A percentile compares a stretch with the other conserved stretches of the same genome.
Conservation (phyloP, 1,139 yeast genomes). For the Pichia sp. region DNA sequence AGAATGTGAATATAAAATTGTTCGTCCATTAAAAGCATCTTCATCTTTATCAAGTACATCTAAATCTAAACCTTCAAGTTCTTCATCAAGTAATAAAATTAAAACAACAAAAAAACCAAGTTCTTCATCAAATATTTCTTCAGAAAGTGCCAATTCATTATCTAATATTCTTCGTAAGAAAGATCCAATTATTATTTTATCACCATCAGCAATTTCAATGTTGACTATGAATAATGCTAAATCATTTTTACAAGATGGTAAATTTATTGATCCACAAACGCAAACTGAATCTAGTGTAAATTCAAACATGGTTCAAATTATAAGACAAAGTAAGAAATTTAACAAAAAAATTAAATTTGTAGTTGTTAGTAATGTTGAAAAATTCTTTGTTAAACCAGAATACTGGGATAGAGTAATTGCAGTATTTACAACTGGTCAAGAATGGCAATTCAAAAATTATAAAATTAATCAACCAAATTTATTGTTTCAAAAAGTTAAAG, state of each 20-base stretch:
- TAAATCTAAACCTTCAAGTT: conserved; percentile 41
- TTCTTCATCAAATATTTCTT: conserved; percentile 8
- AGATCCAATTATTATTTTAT: conserved; percentile 87
- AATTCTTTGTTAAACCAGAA: conserved; percentile 89
- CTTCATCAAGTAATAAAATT: conserved; percentile 13
- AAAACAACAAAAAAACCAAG: conserved; percentile 1
- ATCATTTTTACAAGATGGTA: conserved; percentile 73
- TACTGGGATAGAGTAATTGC: conserved; percentile 97
- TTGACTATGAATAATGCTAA: conserved; percentile 77
- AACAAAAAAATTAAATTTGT: conserved; percentile 56
- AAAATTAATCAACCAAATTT: conserved; percentile 75
- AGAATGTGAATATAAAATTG: conserved; percentile 62
- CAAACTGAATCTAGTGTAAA: conserved; percentile 12
- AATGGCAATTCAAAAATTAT: conserved; percentile 92
- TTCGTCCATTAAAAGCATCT: conserved; percentile 13
- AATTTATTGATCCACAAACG: conserved; percentile 43
- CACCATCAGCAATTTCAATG: conserved; percentile 92
- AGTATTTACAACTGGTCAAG: conserved; percentile 92
- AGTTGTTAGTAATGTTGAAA: conserved; percentile 83
- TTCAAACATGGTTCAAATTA: conserved; percentile 47
- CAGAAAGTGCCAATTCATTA: conserved; percentile 3
- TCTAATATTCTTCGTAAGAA: conserved; percentile 30
- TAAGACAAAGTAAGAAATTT: conserved; percentile 52
- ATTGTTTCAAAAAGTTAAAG: conserved; percentile 78
- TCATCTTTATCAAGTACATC: conserved; percentile 22